A percentile compares a stretch with the other conserved stretches of the same genome.
Evolutionary conservation across 1,284 basidiomycete genomes (phyloP).

Genomic region (Athelia sp.): DNA sequence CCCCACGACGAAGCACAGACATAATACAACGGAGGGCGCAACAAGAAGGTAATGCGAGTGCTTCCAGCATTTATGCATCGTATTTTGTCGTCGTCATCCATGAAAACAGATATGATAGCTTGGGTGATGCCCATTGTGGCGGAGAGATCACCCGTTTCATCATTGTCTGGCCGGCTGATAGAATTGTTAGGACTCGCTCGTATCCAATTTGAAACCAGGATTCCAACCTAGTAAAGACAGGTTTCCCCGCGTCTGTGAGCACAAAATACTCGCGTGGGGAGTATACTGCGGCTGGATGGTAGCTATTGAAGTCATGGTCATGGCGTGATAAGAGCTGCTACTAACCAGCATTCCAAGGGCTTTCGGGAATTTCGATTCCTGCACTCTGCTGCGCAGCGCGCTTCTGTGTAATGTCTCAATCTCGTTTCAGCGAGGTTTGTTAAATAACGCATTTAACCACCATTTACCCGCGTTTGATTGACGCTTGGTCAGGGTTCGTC

Average conservation of each 20-base stretch:
- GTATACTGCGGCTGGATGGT: slow-evolving; percentile 40
- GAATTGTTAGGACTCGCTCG: slow-evolving; percentile 7
- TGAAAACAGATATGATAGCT: slow-evolving; percentile 88
- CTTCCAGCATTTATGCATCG: slow-evolving; percentile 74
- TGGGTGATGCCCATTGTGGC: slow-evolving; percentile 91
- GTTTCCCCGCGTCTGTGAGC: slow-evolving; percentile 93
- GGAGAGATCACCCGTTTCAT: slow-evolving; percentile 61
- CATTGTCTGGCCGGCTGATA: slow-evolving; percentile 43
- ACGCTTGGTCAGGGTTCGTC: slow-evolving; percentile 55
- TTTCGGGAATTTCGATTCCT: neutral
- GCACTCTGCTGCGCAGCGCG: slow-evolving; percentile 1
- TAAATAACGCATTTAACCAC: slow-evolving; percentile 1
- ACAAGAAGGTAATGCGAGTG: slow-evolving; percentile 79
- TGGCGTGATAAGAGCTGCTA: too few species aligned
- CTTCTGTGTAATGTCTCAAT: neutral
- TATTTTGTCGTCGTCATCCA: slow-evolving; percentile 81
- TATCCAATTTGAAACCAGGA: neutral
- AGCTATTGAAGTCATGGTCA: neutral
- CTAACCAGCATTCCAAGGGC: neutral
- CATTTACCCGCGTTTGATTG: slow-evolving; percentile 28
- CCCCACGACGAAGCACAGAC: slow-evolving; percentile 89
- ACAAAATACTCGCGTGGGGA: slow-evolving; percentile 83
- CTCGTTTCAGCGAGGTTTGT: neutral
- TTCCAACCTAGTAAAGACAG: slow-evolving; percentile 78
- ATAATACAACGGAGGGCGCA: slow-evolving; percentile 87